phyloP scores from a whole-genome alignment of 768 basidiomycete genomes.

The Podaxis pistillaris region DNA sequence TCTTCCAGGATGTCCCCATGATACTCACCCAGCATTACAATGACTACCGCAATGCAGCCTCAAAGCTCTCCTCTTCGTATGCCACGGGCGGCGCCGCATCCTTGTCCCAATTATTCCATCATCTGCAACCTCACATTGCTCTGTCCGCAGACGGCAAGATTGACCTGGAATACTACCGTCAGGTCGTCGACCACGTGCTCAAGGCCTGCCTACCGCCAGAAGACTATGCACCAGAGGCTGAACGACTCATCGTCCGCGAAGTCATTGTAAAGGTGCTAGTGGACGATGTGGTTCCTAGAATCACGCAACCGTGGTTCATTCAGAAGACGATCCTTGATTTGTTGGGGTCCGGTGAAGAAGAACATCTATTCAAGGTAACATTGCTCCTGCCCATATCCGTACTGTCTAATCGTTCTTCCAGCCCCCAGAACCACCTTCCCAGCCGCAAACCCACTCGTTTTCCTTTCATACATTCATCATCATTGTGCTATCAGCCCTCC shows the following conservation, averaged over 20 bases:
- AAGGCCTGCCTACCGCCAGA: constrained; percentile 69
- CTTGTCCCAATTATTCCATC: constrained; percentile 71
- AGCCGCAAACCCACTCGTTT: constrained; percentile 25
- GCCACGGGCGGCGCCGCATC: constrained; percentile 63
- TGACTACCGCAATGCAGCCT: constrained; percentile 70
- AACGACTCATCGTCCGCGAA: constrained; percentile 85
- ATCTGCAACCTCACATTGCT: constrained; percentile 83
- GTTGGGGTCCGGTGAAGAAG: constrained; percentile 46
- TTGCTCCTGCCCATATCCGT: constrained; percentile 2
- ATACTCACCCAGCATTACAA: constrained; percentile 73
- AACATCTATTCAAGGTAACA: constrained; percentile 17
- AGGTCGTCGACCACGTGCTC: constrained; percentile 75
- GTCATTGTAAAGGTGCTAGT: constrained; percentile 77
- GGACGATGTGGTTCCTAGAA: constrained; percentile 60
- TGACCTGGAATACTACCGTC: constrained; percentile 77
- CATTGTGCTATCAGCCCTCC: constrained; percentile 71
- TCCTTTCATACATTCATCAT: constrained; percentile 60
- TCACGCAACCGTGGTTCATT: constrained; percentile 91
- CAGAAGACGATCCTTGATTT: constrained; percentile 66
- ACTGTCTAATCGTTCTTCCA: constrained; percentile 14
- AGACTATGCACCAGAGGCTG: constrained; percentile 75
- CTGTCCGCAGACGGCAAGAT: constrained; percentile 61
- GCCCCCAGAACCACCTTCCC: constrained; percentile 25
- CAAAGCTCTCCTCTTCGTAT: constrained; percentile 68
- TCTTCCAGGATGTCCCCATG: constrained; percentile 61